Conservation (phyloP, 495 filamentous ascomycete genomes). For the Viridothelium virens region DNA sequence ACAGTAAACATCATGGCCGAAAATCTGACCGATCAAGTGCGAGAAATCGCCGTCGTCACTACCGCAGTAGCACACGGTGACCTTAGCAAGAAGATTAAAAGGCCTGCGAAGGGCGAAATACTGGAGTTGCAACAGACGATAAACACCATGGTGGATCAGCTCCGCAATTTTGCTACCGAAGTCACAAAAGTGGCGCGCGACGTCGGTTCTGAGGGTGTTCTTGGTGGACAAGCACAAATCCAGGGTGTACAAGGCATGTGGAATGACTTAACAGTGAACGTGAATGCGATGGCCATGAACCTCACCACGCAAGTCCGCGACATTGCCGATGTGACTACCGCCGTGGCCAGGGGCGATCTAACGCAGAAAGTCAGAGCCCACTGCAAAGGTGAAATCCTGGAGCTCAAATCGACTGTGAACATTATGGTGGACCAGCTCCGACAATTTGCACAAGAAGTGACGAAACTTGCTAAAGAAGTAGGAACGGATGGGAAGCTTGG, state of each 20-base stretch:
- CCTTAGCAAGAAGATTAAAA: conserved; percentile 90
- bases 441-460: conserved; percentile 95
- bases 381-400: conserved; percentile 91
- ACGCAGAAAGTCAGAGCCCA: conserved; percentile 96
- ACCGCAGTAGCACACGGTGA: conserved; percentile 96
- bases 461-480: conserved; percentile 94
- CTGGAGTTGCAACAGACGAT: conserved; percentile 94
- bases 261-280: conserved; percentile 96
- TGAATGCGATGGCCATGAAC: conserved; percentile 98
- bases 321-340: conserved; percentile 97
- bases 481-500: conserved; percentile 93
- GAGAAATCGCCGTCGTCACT: conserved; percentile 94
- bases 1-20: conserved; percentile 96
- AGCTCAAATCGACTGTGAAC: conserved; percentile 96
- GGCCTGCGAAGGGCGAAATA: conserved; percentile 91
- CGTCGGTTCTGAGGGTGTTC: conserved; percentile 93
- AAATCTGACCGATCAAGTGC: conserved; percentile 76
- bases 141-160: conserved; percentile 98
- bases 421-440: conserved; percentile 98
- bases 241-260: conserved; percentile 80
- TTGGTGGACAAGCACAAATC: conserved; percentile 94
- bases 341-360: conserved; percentile 90
- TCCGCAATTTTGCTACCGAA: conserved; percentile 93
- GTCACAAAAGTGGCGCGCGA: conserved; percentile 94
- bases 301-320: conserved; percentile 96